A percentile compares a stretch with the other conserved stretches of the same genome.
phyloP scores from a whole-genome alignment of 1,139 yeast species.

The Scheffersomyces insectosa region DNA sequence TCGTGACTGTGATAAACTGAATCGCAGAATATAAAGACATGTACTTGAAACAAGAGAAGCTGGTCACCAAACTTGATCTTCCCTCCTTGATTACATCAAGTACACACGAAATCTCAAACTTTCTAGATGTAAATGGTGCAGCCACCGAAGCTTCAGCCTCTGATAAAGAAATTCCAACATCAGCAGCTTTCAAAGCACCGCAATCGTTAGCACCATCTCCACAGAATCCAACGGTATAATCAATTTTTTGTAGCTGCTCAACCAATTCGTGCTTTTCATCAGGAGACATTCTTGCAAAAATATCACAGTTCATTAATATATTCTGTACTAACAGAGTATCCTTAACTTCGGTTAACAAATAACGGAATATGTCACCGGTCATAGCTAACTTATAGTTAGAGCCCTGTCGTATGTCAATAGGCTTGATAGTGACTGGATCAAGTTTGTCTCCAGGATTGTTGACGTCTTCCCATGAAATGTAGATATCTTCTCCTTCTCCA shows the following conservation, averaged over 20 bases:
- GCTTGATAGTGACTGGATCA: constrained; percentile 64
- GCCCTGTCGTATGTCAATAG: constrained; percentile 32
- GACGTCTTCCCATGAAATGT: constrained; percentile 64
- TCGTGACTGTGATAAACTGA: constrained; percentile 84
- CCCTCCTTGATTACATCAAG: constrained; percentile 91
- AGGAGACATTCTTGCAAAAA: constrained; percentile 97
- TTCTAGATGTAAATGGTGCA: constrained; percentile 92
- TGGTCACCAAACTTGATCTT: constrained; percentile 89
- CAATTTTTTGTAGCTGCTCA: constrained; percentile 77
- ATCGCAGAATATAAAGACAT: constrained; percentile 97
- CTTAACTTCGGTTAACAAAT: constrained; percentile 58
- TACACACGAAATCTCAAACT: constrained; percentile 91
- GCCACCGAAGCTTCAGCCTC: constrained; percentile 99
- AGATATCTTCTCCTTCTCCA: constrained; percentile 21
- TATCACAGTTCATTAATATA: constrained; percentile 69
- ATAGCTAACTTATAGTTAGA: constrained; percentile 70
- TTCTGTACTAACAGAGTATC: constrained; percentile 47
- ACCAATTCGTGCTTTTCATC: constrained; percentile 97
- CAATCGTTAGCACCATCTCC: constrained; percentile 99
- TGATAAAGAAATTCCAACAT: constrained; percentile 91
- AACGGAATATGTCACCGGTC: constrained; percentile 89
- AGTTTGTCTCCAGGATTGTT: constrained; percentile 52
- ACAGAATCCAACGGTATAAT: constrained; percentile 94
- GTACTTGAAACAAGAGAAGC: constrained; percentile 95
- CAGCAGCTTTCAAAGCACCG: constrained; percentile 97